Conservation (phyloP, 2,329 filamentous ascomycete species). For the Hymenoscyphus repandus region DNA sequence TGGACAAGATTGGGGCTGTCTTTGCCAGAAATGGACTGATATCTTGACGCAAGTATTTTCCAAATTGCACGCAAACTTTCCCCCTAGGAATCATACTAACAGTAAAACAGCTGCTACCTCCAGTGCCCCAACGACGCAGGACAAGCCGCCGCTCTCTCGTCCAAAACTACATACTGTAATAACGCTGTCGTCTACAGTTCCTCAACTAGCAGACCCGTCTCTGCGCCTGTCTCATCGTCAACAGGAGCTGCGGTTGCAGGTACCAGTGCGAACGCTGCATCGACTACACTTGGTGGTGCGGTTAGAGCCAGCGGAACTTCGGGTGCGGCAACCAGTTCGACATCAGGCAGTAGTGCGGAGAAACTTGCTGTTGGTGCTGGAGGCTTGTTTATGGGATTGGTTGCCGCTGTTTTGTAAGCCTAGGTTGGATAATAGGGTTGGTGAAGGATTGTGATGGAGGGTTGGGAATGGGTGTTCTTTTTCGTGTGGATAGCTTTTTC, state of each 20-base stretch:
- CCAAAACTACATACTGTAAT: slow-evolving; percentile 23
- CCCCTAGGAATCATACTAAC: too few species aligned
- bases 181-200: slow-evolving; percentile 20
- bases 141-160: slow-evolving; percentile 11
- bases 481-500: too few species aligned
- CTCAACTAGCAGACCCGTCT: slow-evolving; percentile 16
- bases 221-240: slow-evolving; percentile 13
- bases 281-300: slow-evolving; percentile 6
- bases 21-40: slow-evolving; percentile 50
- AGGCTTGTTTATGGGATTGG: slow-evolving; percentile 18
- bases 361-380: slow-evolving; percentile 17
- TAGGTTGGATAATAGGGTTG: background rate
- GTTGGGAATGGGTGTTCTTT: background rate
- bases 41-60: slow-evolving; percentile 39
- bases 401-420: slow-evolving; percentile 21
- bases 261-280: background rate
- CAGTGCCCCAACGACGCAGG: slow-evolving; percentile 51
- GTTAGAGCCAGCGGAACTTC: background rate
- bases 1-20: slow-evolving; percentile 39
- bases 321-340: slow-evolving; percentile 6
- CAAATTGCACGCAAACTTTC: too few species aligned
- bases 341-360: slow-evolving; percentile 14
- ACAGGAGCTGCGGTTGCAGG: background rate
- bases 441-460: background rate
- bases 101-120: slow-evolving; percentile 49